Base-by-base conservation (phyloP, 2,329 filamentous ascomycete genomes). In the Pseudogymnoascus pannorum region DNA sequence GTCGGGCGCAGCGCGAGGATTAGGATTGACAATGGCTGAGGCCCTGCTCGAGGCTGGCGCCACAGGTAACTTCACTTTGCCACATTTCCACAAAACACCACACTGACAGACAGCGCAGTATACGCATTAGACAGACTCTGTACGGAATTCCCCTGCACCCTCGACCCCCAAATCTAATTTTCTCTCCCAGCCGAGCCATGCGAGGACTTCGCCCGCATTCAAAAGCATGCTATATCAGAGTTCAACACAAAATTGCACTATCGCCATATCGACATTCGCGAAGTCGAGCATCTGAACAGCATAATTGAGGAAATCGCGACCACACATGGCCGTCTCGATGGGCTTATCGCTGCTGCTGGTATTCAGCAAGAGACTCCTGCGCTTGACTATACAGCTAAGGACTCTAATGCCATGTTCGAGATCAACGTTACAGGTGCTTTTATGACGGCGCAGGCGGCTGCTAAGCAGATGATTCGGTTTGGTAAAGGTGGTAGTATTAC, bases 1-100 rank as follows among this genome's bases (percentile, higher is more conserved):
- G 3, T 88, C 87, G 2, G 87, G 88, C 16, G 88, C 81, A 61
- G 87, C 84, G 4, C 79, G 84, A 62, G 88, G 88, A 0, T 79
- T 91, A 8, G 87, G 88, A 16, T 74, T 91, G 18, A 81, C 84
- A 9, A 81, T 90, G 67, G 81, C 87, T 1, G 87, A 91, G 68
- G 87, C 84, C 1, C 75, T 91, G 9, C 77, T 88, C 5, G 87
- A 91, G 72, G 87, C 87, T 16, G 88, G 88, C 11, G 88, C 86
- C n/a, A 87, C 77, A 64, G 80, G 81, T 81, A 66, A 48, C 69
- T 67, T 40, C 6, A 1, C 36, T 44, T 11, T 44, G n/a, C 40
- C 20, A 8, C 11, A 24, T 57, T 8, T 12, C 16, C 51, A 57
- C 20, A 14, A n/a, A 44, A 18, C n/a, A 36, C 61, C 29, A 61